These are phyloP conservation scores for Lactarius quietus DNA, from an alignment of 768 basidiomycete genomes.

Conservation along the genomic window DNA sequence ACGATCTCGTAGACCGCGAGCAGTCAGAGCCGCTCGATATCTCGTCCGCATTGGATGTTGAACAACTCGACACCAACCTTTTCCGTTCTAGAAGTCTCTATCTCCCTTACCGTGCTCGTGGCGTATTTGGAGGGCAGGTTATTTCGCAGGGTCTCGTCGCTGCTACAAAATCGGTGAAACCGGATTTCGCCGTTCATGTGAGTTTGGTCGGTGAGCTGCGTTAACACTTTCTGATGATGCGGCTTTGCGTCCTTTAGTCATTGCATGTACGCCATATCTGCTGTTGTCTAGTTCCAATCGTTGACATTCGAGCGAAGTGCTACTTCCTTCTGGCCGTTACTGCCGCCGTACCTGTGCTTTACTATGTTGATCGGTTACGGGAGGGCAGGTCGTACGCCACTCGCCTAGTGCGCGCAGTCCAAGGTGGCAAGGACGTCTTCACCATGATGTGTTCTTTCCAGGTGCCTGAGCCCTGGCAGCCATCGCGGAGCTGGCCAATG, in stretches of 20 bases:
- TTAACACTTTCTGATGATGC: not conserved
- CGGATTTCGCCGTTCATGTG: conserved; percentile 66
- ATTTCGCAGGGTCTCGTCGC: conserved; percentile 82
- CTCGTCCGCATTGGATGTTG: conserved; percentile 71
- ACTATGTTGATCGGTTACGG: conserved; percentile 71
- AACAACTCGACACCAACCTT: conserved; percentile 68
- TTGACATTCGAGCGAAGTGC: conserved; percentile 44
- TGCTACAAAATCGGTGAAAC: conserved; percentile 71
- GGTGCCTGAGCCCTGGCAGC: conserved; percentile 71
- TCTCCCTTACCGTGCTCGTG: conserved; percentile 55
- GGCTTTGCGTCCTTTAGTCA: conserved; percentile 41
- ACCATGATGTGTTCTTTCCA: conserved; percentile 80
- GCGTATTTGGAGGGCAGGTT: conserved; percentile 86
- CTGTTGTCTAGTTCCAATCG: too few relatives aligned
- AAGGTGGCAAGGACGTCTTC: conserved; percentile 47
- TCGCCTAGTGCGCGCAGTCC: conserved; percentile 43
- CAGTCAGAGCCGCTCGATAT: conserved; percentile 40
- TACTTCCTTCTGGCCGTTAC: conserved; percentile 79
- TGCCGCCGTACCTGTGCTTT: conserved; percentile 69
- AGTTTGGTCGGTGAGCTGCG: conserved; percentile 31
- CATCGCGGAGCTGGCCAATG: conserved; percentile 60
- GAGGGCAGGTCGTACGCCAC: conserved; percentile 73
- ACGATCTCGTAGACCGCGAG: conserved; percentile 6
- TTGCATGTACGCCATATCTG: conserved; percentile 53
- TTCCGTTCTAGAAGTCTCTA: conserved; percentile 74